Percentiles rank a stretch among this genome's conserved stretches.
phyloP scores from a whole-genome alignment of 2,329 filamentous ascomycete genomes.

The Pezicula rhizophila region DNA sequence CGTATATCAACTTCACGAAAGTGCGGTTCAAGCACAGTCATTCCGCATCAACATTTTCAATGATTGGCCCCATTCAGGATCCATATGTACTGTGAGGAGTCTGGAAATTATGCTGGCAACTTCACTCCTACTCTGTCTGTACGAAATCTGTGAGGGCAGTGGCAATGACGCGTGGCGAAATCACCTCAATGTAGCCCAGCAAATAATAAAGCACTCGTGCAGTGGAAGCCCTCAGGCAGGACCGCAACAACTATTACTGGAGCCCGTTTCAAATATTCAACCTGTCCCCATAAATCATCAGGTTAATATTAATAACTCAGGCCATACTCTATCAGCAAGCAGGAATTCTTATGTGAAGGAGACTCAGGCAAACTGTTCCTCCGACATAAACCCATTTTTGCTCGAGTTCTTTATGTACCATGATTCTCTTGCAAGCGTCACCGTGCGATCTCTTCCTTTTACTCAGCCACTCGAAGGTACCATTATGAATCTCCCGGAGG shows the following conservation, averaged over 20 bases:
- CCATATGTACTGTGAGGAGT: not conserved
- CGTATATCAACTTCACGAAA: slow-evolving; percentile 9
- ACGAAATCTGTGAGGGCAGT: slow-evolving; percentile 16
- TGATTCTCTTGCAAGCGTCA: slow-evolving; percentile 15
- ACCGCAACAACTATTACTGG: too few relatives aligned
- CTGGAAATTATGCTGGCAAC: slow-evolving; percentile 9
- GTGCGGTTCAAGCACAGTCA: slow-evolving; percentile 6
- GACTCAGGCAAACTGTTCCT: not conserved
- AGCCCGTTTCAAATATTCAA: too few relatives aligned
- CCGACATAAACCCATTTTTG: slow-evolving; percentile 15
- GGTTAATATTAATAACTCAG: too few relatives aligned
- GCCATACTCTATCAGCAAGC: too few relatives aligned
- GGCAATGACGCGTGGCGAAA: slow-evolving; percentile 6
- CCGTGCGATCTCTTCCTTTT: slow-evolving; percentile 1
- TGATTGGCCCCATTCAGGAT: not conserved
- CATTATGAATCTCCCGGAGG: not conserved
- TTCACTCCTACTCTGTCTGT: slow-evolving; percentile 14
- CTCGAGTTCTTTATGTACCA: slow-evolving; percentile 20
- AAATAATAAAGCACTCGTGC: slow-evolving; percentile 3
- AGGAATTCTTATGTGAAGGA: too few relatives aligned
- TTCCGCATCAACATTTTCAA: slow-evolving; percentile 4
- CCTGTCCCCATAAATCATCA: too few relatives aligned
- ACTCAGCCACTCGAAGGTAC: slow-evolving; percentile 3
- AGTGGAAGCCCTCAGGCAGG: too few relatives aligned
- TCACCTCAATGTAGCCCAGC: slow-evolving; percentile 12